Base-by-base conservation (phyloP, 2,329 filamentous ascomycete genomes). In the Plectosphaerella plurivora region DNA sequence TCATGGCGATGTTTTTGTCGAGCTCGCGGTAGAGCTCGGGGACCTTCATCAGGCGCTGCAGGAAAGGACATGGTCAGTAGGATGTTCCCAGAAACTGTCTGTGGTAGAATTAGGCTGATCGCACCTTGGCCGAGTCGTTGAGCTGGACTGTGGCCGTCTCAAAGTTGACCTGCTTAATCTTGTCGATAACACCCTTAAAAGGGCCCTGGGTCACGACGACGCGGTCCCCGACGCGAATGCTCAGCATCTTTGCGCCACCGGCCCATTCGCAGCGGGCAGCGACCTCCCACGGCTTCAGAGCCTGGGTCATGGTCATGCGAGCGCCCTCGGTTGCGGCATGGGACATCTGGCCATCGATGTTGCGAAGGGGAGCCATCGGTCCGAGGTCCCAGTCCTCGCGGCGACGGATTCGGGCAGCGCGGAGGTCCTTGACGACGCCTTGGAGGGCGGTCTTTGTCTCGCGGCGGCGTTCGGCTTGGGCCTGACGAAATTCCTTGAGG, bases 151-250 rank as follows among this genome's bases (percentile, higher is more conserved):
- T 78, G 55, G 83, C 85, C 45, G 70, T 73, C 11, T 77, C 68
- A 5, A 64, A 56, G 58, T 83, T 72, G 45, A 95, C 73, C 1
- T 73, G 67, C 54, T 67, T 68, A 45, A 97, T 82, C n/a, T 74
- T 73, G 49, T 89, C 89, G 69, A 99, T 94, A 73, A 87, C 89
- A 62, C 91, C 91, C 73, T 86, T 88, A 63, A 94, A 88, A 36
- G 79, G 80, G 9, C 93, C 92, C 55, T 87, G 83, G 51, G 91
- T 72, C 53, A 97, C 73, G 50, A 93, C 89, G 33, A 97, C 91
- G 54, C 94, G 82, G 70, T 97, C 94, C 7, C 86, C 84, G 4
- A 72, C 64, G 22, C 77, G 80, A 53, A 92, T 73, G 59, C 84
- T 87, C 55, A 89, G 74, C 67, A 78, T 78, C 59, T 74, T 73